Evolutionary conservation across 495 filamentous ascomycete species (phyloP).

Genomic region (Xylaria intraflava): DNA sequence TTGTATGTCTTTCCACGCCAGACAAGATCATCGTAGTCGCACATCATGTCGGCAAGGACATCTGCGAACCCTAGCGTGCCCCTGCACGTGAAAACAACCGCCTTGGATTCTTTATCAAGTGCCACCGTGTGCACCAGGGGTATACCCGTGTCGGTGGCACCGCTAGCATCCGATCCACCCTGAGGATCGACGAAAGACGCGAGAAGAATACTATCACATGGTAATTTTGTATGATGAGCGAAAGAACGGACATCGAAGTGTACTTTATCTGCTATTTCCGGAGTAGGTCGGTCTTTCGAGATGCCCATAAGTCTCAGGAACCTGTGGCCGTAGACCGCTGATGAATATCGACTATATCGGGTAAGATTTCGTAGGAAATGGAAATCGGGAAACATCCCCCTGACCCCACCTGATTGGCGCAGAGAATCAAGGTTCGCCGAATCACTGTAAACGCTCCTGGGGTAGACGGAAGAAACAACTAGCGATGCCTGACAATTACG

Average conservation of each 20-base stretch:
- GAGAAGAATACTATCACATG: slow-evolving; percentile 61
- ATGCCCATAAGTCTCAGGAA: slow-evolving; percentile 69
- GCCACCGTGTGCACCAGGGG: slow-evolving; percentile 75
- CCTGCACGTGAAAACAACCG: slow-evolving; percentile 67
- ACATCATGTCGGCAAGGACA: slow-evolving; percentile 73
- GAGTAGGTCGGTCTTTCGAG: slow-evolving; percentile 38
- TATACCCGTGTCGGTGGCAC: slow-evolving; percentile 64
- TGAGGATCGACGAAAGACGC: slow-evolving; percentile 71
- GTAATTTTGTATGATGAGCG: slow-evolving; percentile 61
- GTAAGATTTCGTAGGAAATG: slow-evolving; percentile 66
- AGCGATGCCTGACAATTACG: slow-evolving; percentile 61
- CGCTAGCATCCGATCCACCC: slow-evolving; percentile 64
- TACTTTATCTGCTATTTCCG: slow-evolving; percentile 44
- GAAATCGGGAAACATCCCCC: slow-evolving; percentile 58
- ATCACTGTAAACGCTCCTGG: slow-evolving; percentile 50
- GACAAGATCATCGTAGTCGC: slow-evolving; percentile 66
- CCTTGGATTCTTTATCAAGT: slow-evolving; percentile 70
- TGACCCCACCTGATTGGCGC: slow-evolving; percentile 49
- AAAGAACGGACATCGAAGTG: slow-evolving; percentile 66
- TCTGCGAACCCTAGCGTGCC: slow-evolving; percentile 78
- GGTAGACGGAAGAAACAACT: slow-evolving; percentile 47
- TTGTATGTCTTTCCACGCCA: slow-evolving; percentile 63
- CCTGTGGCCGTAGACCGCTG: slow-evolving; percentile 66
- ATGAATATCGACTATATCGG: slow-evolving; percentile 70
- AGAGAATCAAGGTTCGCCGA: slow-evolving; percentile 49